Base-by-base conservation (phyloP, 2,329 filamentous ascomycete genomes). In the Clonostachys byssicola region DNA sequence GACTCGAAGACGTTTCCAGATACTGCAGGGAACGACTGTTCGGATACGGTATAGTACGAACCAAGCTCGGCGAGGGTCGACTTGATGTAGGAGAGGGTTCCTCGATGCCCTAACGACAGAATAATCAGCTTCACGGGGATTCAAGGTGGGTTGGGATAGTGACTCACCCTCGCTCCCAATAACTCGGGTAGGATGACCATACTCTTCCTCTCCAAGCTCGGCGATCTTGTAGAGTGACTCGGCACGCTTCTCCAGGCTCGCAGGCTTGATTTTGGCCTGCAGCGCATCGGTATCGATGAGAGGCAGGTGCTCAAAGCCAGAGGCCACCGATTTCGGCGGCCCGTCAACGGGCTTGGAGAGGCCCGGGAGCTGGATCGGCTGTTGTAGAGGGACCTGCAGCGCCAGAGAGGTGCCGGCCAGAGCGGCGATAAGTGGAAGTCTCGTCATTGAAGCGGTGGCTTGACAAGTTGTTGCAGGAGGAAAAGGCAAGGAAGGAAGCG, bases 131-230 rank as follows among this genome's bases (percentile, higher is more conserved):
- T 75, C 73, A 54, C 88, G 77, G 61, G 86, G 88, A 44, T 80
- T 69, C 40, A 88, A 66, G 0, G 85, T 88, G 38, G 73, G 80
- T n/a, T 70, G 57, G 55, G 88, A 85, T 23, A 84, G 85, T 78
- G 47, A 55, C 62, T 45, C 64, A 83, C 81, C 82, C 60, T 76
- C 59, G 52, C 82, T 86, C 33, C 85, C 85, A 53, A 89, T 88
- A 18, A 88, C 85, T 46, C 85, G 76, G 2, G 85, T 89, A 2
- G 85, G 85, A 55, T 85, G 85, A 51, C 78, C 78, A 58, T 82
- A 86, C 52, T 87, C 81, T 2, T 74, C 68, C 50, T 77, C 67
- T 12, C 76, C 74, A 45, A 75, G 68, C 61, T 83, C 71, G 1
- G 85, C 84, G 47, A 88, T 77, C 45, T 77, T 67, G 55, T 78